A percentile compares a stretch with the other conserved stretches of the same genome.
Evolutionary conservation across 225 moss, liverwort and hornwort genomes (phyloP).

Genomic region (Pleurozium schreberi): DNA sequence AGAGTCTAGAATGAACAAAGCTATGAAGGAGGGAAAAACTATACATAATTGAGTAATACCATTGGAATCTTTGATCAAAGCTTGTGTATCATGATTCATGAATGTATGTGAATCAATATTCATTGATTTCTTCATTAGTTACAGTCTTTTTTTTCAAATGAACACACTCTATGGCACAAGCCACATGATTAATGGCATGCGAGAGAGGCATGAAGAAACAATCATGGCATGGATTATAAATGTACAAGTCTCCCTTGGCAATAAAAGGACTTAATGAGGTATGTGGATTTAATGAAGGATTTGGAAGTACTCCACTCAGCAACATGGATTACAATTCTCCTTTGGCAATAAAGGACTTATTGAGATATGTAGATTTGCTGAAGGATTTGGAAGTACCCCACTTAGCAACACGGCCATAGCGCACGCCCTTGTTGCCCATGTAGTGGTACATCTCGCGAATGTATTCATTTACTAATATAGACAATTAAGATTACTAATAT

Average conservation of each 20-base stretch:
- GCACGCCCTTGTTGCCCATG: background rate
- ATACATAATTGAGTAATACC: no score
- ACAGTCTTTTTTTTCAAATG: no score
- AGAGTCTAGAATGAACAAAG: no score
- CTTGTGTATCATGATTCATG: no score
- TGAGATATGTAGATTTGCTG: background rate
- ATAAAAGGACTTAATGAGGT: background rate
- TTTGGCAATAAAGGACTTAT: background rate
- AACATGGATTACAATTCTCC: background rate
- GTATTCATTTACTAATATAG: background rate
- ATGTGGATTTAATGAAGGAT: background rate
- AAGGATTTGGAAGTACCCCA: background rate
- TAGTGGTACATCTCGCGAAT: background rate
- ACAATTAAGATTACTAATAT: no score
- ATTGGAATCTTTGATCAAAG: no score
- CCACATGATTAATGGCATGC: background rate
- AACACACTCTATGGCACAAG: background rate
- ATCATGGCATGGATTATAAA: background rate
- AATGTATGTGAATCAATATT: no score
- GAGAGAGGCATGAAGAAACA: background rate
- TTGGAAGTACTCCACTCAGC: background rate
- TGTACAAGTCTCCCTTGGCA: background rate
- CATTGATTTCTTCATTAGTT: no score
- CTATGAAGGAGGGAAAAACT: no score
- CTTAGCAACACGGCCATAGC: background rate